Base-by-base conservation (phyloP, 352 stramenopile genomes). In the Peronospora destructor region DNA sequence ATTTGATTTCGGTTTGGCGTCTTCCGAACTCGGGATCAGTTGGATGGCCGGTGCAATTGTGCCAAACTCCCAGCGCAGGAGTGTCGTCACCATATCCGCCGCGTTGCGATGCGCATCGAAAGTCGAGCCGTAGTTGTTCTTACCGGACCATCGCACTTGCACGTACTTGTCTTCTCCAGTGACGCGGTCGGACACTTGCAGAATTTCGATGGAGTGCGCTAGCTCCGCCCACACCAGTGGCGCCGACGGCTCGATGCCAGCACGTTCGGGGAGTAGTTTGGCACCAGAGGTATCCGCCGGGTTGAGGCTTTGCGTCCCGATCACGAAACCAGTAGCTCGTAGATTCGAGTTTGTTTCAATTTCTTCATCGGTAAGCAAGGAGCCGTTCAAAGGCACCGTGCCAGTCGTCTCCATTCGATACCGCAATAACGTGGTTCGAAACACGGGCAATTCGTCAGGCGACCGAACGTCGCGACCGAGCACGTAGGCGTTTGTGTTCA, bases 231-330 rank as follows among this genome's bases (percentile, higher is more conserved):
- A 78, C 39, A 71, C 54, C 10, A 80, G 50, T 14, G 51, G 51
- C 21, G 64, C 47, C 11, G 48, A 59, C n/a, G 57, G 49, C 4
- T 71, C 57, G 26, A 68, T 65, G 10, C 60, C 56, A 2, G 42
- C 50, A 28, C 52, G 56, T 45, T 80, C 51, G n/a, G 53, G 51
- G 17, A 68, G 38, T 34, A 74, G 17, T 16, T 64, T 69, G 10
- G 57, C 61, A 6, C 65, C 58, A 0, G 61, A 61, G 26, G 54
- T 73, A 14, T 59, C 60, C 11, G 49, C 43, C n/a, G 64, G 64
- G 19, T 70, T 70, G n/a, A 82, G 44, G 37, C 62, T 78, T 34
- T 82, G 71, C 37, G 71, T 78, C 17, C 68, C 68, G 43, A 79
- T 69, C 8, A 82, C 53, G 39, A 74, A 78, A 17, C 65, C 65